Evolutionary conservation across 345 rosid genomes (phyloP).

Genomic region (Acer campestre): DNA sequence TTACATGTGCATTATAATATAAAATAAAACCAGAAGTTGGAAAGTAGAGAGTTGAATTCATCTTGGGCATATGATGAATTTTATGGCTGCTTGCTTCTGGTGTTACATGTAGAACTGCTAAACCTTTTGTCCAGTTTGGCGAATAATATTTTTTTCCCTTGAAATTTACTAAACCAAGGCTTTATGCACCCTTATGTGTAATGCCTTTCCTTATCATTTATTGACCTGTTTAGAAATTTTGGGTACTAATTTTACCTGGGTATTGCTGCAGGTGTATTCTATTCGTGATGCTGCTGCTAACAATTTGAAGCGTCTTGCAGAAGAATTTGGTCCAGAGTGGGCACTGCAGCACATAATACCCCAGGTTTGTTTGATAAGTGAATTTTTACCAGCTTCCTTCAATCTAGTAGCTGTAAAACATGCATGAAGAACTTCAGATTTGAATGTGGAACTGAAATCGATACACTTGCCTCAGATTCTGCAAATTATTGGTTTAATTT

Average conservation of each 20-base stretch:
- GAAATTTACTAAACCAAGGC: not conserved
- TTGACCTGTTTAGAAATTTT: not conserved
- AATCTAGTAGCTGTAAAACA: not conserved
- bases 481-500: not conserved
- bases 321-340: conserved; percentile 91
- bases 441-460: not conserved
- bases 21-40: not conserved
- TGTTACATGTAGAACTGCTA: not conserved
- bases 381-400: not conserved
- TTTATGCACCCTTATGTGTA: not conserved
- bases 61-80: not conserved
- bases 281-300: conserved; percentile 90
- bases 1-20: not conserved
- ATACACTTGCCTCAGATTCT: not conserved
- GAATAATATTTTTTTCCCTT: not conserved
- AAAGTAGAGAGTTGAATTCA: not conserved
- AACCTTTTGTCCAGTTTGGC: not conserved
- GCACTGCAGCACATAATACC: conserved; percentile 89
- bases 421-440: not conserved
- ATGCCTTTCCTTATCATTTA: not conserved
- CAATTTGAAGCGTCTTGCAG: conserved; percentile 83
- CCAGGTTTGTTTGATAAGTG: conserved; percentile 50
- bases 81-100: not conserved
- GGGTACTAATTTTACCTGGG: not conserved
- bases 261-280: conserved; percentile 60